Evolutionary conservation across 441 rosid species (phyloP).

Genomic region (Corymbia citriodora): DNA sequence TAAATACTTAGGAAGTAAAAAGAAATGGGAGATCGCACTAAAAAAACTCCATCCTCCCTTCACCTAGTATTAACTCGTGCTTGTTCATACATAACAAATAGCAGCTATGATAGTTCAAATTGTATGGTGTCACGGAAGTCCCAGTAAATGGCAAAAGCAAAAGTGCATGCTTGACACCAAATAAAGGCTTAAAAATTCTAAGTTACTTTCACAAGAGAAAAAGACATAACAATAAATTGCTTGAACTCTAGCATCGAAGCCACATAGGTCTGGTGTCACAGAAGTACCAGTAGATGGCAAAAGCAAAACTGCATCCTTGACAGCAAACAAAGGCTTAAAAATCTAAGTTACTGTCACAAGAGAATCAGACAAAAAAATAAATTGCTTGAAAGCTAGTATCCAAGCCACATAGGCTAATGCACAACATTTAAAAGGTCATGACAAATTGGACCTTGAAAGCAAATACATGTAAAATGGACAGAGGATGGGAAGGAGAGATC

Average conservation of each 20-base stretch:
- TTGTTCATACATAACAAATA: background rate
- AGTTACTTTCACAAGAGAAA: background rate
- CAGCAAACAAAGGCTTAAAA: background rate
- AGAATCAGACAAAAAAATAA: background rate
- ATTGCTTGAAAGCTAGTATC: background rate
- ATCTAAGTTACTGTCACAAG: background rate
- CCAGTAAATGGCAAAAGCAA: background rate
- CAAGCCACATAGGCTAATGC: background rate
- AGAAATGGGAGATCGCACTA: background rate
- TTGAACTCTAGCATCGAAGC: background rate
- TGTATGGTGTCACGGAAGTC: background rate
- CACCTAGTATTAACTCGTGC: background rate
- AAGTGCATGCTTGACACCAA: background rate
- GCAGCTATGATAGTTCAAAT: background rate
- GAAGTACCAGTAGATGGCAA: background rate
- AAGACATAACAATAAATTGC: background rate
- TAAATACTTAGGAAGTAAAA: background rate
- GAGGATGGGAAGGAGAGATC: background rate
- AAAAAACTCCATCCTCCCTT: background rate
- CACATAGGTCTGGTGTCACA: background rate
- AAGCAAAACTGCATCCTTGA: background rate
- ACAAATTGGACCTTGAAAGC: background rate
- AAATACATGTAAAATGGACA: background rate
- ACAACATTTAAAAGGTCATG: background rate
- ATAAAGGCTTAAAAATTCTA: background rate